Evolutionary conservation across 805 yeast genomes (phyloP), one percentile per base, ranked within the genome.

Genomic region (Kodamaea restingae): DNA sequence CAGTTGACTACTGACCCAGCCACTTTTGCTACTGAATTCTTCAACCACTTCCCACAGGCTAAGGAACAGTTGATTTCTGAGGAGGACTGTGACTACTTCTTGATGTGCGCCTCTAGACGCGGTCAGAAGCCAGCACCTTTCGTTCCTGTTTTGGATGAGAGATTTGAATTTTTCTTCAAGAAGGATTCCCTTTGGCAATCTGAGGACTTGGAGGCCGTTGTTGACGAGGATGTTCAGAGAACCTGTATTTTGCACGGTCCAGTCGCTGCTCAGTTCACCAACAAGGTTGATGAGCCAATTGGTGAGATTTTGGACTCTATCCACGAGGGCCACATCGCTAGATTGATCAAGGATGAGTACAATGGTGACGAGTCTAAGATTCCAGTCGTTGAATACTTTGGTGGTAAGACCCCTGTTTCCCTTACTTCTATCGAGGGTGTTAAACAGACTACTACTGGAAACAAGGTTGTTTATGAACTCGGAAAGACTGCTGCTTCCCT

Each of bases 171-270:
- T 59, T 93, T 85, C 78, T 93, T 93, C 80, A 93, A 93, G 80
- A 93, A 93, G 73, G 99, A 93, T 67, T 91, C 98, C 21, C 75
- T 93, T 63, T 93, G 98, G 98, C 99, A 93, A 76, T 85, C 96
- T 17, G 98, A 93, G 73, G 91, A 87, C 61, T 77, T 93, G 60
- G 97, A 88, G 62, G 86, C 97, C 44, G 98, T 93, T 59, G 90
- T 87, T 49, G 98, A 76, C 51, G 88, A 84, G 56, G 99, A 93
- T 62, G 98, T 93, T 46, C 90, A 90, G 67, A 84, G 98, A 76
- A 91, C 97, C n/a, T 95, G 98, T 84, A 88, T 93, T 51, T 76
- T 93, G 56, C 96, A 88, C 56, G 98, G 98, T 54, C 99, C 99
- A 38, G 98, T 93, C 51, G 95, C 99, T 54, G 96, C 96, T 53